Evolutionary conservation across 331 rosid species (phyloP), one percentile per base, ranked within the genome.

Genomic region (Cydonia oblonga): DNA sequence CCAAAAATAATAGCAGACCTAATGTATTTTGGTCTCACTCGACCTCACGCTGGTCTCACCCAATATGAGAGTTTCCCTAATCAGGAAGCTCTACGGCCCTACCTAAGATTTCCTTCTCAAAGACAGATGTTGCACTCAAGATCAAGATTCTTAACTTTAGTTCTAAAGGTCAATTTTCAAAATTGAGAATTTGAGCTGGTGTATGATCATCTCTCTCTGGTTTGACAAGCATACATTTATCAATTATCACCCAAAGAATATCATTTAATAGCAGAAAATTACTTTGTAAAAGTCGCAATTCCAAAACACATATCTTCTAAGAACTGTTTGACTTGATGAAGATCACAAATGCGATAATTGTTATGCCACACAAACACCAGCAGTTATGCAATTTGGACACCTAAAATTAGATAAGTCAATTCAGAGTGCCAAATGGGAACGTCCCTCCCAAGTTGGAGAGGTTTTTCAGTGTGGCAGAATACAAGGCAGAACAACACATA

Each of bases 201-300:
- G 46, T 23, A 23, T 70, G 64, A 70, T 70, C 74, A 70, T 11
- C 9, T 71, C 56, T 7, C 75, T 71, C 18, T 71, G 53, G 20
- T 35, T 49, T 57, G 66, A 23, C 26, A 35, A 70, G 24, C 25
- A 23, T 24, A 15, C 5, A 0, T 23, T 49, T 49, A 5, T 33
- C 5, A 0, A 15, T 49, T 49, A 5, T 33, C 75, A 57, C 19
- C 66, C 66, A 57, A 8, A 4, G 1, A 32, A 32, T 64, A 64
- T 64, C 11, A 10, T 19, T 64, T 22, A 33, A n/a, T 30, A 18
- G 9, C 5, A 14, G 0, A 15, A 16, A 22, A 29, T 2, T 18
- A 40, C 75, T 58, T 25, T 18, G 68, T 59, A 71, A 8, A 59
- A 6, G 14, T 60, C 68, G 16, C 29, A 59, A 4, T 60, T 58